Conservation (phyloP, 2,329 filamentous ascomycete species). For the Aspergillus sojae region DNA sequence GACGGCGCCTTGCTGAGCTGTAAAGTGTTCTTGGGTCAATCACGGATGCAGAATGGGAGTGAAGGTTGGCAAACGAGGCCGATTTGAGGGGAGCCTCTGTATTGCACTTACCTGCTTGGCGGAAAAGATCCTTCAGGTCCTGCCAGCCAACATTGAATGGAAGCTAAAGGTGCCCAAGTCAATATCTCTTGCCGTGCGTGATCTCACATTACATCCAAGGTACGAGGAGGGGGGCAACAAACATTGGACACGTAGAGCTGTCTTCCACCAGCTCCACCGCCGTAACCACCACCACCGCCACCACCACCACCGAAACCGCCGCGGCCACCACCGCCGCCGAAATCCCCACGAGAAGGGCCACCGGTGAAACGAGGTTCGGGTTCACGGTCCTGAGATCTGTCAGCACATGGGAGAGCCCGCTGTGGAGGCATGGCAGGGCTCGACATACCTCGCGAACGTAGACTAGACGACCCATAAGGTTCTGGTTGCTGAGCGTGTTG, state of each 20-base stretch:
- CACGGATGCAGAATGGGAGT: slow-evolving; percentile 8
- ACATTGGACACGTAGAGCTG: slow-evolving; percentile 99
- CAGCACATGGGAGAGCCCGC: slow-evolving; percentile 10
- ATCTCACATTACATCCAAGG: slow-evolving; percentile 17
- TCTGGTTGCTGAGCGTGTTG: slow-evolving; percentile 97
- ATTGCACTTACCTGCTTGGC: slow-evolving; percentile 81
- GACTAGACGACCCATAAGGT: slow-evolving; percentile 95
- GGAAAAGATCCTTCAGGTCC: slow-evolving; percentile 97
- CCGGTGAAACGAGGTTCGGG: slow-evolving; percentile 95
- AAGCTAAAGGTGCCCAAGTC: slow-evolving; percentile 63
- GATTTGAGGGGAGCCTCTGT: slow-evolving; percentile 9
- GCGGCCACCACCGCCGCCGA: slow-evolving; percentile 54
- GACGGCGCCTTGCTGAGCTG: slow-evolving; percentile 68
- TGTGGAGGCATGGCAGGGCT: not conserved
- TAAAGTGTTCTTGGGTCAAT: slow-evolving; percentile 34
- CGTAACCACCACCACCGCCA: slow-evolving; percentile 50
- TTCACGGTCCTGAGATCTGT: slow-evolving; percentile 78
- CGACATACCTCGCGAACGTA: slow-evolving; percentile 88
- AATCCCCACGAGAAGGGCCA: slow-evolving; percentile 68
- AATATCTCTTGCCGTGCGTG: slow-evolving; percentile 33
- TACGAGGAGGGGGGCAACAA: slow-evolving; percentile 56
- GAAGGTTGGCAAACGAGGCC: slow-evolving; percentile 8
- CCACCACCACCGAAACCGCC: slow-evolving; percentile 58
- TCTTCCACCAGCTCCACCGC: slow-evolving; percentile 63
- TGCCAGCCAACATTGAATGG: slow-evolving; percentile 98